These are phyloP conservation scores for Syzygium oleosum DNA, from an alignment of 345 rosid genomes.

Conservation along the genomic window DNA sequence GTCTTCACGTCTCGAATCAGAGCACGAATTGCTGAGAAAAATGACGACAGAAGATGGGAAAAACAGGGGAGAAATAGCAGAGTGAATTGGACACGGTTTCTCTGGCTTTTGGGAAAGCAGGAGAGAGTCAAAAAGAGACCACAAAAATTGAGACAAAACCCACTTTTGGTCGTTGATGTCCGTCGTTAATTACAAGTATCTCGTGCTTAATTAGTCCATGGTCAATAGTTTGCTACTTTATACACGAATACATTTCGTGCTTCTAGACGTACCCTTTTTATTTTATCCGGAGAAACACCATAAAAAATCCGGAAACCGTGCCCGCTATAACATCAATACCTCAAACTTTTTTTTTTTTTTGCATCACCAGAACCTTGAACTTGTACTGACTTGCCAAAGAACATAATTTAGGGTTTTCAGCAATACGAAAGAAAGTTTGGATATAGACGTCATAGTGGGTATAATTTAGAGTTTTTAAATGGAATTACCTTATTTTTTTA, in stretches of 20 bases:
- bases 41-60: neutral
- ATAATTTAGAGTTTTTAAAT: neutral
- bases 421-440: neutral
- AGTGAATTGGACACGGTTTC: neutral
- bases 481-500: neutral
- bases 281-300: neutral
- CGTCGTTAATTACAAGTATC: neutral
- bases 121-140: neutral
- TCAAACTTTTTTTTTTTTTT: accelerated
- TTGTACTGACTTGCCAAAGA: too few relatives aligned
- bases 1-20: neutral
- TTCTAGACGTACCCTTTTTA: neutral
- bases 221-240: neutral
- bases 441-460: neutral
- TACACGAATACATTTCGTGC: neutral
- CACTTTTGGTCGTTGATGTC: neutral
- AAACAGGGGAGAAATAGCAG: neutral
- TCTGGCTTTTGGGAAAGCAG: neutral
- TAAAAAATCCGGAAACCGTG: neutral
- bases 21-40: neutral
- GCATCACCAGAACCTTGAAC: neutral
- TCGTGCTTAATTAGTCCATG: neutral
- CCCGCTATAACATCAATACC: neutral
- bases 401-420: too few relatives aligned
- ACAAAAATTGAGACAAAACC: neutral